These are phyloP conservation scores for Thielaviopsis punctulata DNA, from an alignment of 2,329 filamentous ascomycete species.

Conservation along the genomic window DNA sequence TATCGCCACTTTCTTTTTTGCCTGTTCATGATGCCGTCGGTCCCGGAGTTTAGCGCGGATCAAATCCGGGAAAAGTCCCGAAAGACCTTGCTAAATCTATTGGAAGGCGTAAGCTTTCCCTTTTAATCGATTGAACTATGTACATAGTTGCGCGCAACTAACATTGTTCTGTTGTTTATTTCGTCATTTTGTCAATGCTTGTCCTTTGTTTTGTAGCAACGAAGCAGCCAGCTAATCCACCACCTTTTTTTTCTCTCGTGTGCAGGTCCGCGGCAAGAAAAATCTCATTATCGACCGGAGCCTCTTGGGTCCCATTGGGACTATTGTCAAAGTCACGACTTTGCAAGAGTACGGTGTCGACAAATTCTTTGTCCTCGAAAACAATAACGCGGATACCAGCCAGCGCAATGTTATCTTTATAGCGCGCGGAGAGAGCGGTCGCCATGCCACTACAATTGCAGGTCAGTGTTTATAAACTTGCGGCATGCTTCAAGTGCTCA, in stretches of 20 bases:
- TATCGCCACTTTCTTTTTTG: not conserved
- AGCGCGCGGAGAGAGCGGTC: slow-evolving; percentile 74
- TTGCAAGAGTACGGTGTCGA: slow-evolving; percentile 96
- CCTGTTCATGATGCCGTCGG: slow-evolving; percentile 49
- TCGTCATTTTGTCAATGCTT: not conserved
- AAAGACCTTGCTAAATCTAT: slow-evolving; percentile 74
- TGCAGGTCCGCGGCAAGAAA: slow-evolving; percentile 92
- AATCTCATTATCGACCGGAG: slow-evolving; percentile 87
- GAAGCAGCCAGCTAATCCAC: not conserved
- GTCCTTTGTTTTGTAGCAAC: not conserved
- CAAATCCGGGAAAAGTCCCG: slow-evolving; percentile 68
- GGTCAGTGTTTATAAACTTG: too few species aligned
- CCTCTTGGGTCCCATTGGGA: slow-evolving; percentile 73
- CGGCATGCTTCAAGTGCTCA: too few species aligned
- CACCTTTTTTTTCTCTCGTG: slow-evolving; percentile 13
- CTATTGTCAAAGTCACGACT: slow-evolving; percentile 88
- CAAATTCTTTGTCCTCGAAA: slow-evolving; percentile 93
- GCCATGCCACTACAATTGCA: slow-evolving; percentile 70
- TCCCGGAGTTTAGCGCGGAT: slow-evolving; percentile 53
- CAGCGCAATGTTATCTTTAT: slow-evolving; percentile 94
- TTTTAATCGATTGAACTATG: not conserved
- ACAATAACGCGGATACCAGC: slow-evolving; percentile 82
- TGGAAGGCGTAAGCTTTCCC: slow-evolving; percentile 65
- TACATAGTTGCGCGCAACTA: not conserved
- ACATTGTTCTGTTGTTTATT: not conserved